Evolutionary conservation across 139 green algal genomes (phyloP).

Genomic region (Coccomyxa sp.): DNA sequence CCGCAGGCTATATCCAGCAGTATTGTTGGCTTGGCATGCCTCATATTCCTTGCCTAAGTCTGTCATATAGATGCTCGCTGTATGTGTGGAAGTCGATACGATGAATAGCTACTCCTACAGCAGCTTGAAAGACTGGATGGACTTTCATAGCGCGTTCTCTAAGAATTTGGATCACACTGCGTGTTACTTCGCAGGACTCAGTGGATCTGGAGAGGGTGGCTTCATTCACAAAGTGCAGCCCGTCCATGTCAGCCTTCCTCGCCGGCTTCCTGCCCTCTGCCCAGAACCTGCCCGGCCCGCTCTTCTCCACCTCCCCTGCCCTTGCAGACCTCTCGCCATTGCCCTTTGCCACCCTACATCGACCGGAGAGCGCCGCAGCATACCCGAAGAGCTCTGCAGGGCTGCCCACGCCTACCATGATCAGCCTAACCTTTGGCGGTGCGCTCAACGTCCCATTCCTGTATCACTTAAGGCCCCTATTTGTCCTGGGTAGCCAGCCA

Average conservation of each 20-base stretch:
- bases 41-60: too few relatives aligned
- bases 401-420: not conserved
- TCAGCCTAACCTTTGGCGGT: not conserved
- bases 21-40: too few relatives aligned
- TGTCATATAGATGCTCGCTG: too few relatives aligned
- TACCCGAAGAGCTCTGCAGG: not conserved
- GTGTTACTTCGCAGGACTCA: not conserved
- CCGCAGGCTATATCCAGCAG: too few relatives aligned
- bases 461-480: too few relatives aligned
- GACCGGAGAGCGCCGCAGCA: not conserved
- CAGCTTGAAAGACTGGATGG: too few relatives aligned
- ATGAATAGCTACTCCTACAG: too few relatives aligned
- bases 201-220: slow-evolving; percentile 1
- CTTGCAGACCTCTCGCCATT: not conserved
- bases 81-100: too few relatives aligned
- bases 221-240: not conserved
- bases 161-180: not conserved
- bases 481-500: too few relatives aligned
- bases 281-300: not conserved
- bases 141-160: not conserved
- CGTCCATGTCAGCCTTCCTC: not conserved
- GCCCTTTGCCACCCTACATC: not conserved
- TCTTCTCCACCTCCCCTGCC: not conserved
- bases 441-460: too few relatives aligned
- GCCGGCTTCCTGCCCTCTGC: slow-evolving; percentile 6